Base-by-base conservation (phyloP, 1,284 basidiomycete genomes). In the Ceratobasidium sp. region DNA sequence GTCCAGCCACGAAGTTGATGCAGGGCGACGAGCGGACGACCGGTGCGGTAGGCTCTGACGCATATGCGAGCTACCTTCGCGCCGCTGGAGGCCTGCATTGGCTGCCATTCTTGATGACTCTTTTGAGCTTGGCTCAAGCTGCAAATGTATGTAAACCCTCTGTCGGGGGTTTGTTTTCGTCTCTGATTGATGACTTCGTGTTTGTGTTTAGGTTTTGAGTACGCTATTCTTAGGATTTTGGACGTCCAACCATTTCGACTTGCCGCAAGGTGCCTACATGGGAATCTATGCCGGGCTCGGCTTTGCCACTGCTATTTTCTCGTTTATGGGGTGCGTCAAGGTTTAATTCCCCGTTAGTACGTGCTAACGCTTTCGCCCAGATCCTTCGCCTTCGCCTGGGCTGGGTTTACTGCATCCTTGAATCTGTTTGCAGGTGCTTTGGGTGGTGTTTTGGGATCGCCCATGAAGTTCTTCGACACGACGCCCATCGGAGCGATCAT, bases 401-500 rank as follows among this genome's bases (percentile, higher is more conserved):
- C 86, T 75, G 84, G 84, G 63, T 81, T 91, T 32, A 82, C 84
- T 6, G 90, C 89, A 0, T 89, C 88, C 76, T 79, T 88, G 74
- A 84, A 80, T 23, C 82, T 94, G 50, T 93, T 92, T 81, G 85
- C 83, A 76, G 81, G 81, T 55, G 87, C 88, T 13, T 82, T 90
- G 59, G 81, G 77, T 35, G 84, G 84, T 23, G 87, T 94, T 9
- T 80, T 92, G 26, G 82, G 84, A 11, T 91, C 92, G 0, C 91
- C 92, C 0, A 82, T 91, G 55, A 85, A 88, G 2, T 94, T 93
- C 82, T 95, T 94, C 78, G 94, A 96, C 76, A 91, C 89, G 0
- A 95, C 92, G 0, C 93, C 94, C 0, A 86, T 91, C 73, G 93
- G 93, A 81, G 80, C 81, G 75, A 85, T 89, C 72, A 78, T 87